These are phyloP conservation scores for Suillus ampliporus DNA, from an alignment of 768 basidiomycete genomes.

Conservation along the genomic window DNA sequence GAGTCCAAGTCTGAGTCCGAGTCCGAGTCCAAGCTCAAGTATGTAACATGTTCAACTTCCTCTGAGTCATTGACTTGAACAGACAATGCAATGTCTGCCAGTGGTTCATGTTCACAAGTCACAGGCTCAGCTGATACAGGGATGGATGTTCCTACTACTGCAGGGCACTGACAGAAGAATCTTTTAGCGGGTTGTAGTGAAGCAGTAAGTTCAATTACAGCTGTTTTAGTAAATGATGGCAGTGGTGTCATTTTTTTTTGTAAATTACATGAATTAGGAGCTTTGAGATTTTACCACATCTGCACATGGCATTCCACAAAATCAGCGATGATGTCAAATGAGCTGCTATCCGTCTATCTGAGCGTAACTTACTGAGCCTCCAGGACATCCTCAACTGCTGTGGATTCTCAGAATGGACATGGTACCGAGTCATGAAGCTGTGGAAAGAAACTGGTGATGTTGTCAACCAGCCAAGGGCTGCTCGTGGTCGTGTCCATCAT, in stretches of 20 bases:
- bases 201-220: too few species aligned
- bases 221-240: background rate
- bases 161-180: too few species aligned
- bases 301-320: conserved; percentile 27
- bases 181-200: too few species aligned
- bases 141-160: too few species aligned
- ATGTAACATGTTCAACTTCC: too few species aligned
- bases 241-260: background rate
- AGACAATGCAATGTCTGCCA: too few species aligned
- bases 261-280: background rate
- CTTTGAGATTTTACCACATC: background rate
- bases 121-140: too few species aligned
- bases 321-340: conserved; percentile 36
- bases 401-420: conserved; percentile 27
- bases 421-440: conserved; percentile 23
- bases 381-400: conserved; percentile 28
- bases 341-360: conserved; percentile 33
- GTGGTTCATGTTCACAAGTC: too few species aligned
- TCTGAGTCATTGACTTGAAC: too few species aligned
- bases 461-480: conserved; percentile 14
- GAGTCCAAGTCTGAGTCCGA: too few species aligned
- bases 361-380: conserved; percentile 23
- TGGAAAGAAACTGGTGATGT: conserved; percentile 21
- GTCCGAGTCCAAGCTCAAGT: too few species aligned
- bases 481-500: conserved; percentile 19